A percentile compares a stretch with the other conserved stretches of the same genome.
Evolutionary conservation across 108 stramenopile species (phyloP).

Genomic region (Skeletonema marinoi): DNA sequence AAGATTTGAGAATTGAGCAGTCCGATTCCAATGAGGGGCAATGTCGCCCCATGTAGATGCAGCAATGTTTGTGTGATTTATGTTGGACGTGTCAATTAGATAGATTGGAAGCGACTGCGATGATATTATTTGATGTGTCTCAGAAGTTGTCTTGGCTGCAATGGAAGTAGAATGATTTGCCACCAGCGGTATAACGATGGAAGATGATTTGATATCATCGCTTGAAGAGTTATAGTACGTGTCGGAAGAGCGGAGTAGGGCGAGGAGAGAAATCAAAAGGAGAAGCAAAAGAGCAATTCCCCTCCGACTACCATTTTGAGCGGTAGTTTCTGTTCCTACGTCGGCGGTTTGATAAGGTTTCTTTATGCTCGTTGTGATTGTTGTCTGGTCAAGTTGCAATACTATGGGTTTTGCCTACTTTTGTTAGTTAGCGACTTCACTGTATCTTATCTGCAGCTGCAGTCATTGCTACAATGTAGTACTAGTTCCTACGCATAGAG

Average conservation of each 20-base stretch:
- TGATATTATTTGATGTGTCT: neutral
- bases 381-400: no score
- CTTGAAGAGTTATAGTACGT: neutral
- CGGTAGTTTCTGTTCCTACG: neutral
- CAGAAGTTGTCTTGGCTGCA: neutral
- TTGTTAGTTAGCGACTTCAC: no score
- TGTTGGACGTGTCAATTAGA: conserved; percentile 14
- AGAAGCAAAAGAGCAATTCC: neutral
- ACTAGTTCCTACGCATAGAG: no score
- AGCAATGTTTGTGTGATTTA: neutral
- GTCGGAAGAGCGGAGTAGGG: neutral
- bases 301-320: neutral
- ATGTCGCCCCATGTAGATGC: conserved; percentile 11
- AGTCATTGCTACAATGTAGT: no score
- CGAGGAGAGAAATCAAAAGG: neutral
- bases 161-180: neutral
- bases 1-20: conserved; percentile 22
- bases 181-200: neutral
- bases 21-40: conserved; percentile 24
- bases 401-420: no score
- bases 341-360: no score
- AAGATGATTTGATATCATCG: neutral
- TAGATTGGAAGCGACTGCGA: conserved; percentile 17
- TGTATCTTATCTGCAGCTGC: no score
- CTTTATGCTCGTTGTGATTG: no score